These are phyloP conservation scores for Colletotrichum sp. DNA, from an alignment of 2,329 filamentous ascomycete genomes.

Conservation along the genomic window DNA sequence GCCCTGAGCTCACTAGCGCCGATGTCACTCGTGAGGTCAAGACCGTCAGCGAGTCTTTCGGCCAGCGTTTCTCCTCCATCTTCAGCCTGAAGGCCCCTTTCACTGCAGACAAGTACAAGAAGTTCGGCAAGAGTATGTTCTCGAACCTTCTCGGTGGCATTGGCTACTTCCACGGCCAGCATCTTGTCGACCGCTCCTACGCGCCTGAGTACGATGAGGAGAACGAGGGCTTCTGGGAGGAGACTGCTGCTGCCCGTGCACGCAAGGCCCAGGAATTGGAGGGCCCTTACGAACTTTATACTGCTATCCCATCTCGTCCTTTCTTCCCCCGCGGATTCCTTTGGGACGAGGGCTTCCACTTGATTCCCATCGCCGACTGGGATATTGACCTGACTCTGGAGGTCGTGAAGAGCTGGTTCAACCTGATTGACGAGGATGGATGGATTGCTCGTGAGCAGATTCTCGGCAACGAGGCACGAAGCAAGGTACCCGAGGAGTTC, in stretches of 20 bases:
- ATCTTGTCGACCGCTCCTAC: constrained; percentile 88
- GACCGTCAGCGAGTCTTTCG: constrained; percentile 70
- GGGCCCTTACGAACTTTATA: constrained; percentile 88
- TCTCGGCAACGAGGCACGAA: constrained; percentile 86
- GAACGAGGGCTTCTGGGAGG: constrained; percentile 94
- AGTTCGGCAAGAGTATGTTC: constrained; percentile 88
- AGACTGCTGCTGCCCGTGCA: constrained; percentile 79
- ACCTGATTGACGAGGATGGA: constrained; percentile 92
- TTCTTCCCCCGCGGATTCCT: constrained; percentile 97
- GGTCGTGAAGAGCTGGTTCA: constrained; percentile 95
- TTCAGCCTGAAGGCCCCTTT: constrained; percentile 82
- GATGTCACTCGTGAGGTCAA: constrained; percentile 75
- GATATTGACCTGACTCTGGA: constrained; percentile 87
- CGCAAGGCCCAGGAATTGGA: constrained; percentile 73
- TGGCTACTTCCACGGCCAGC: constrained; percentile 91
- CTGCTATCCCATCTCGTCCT: constrained; percentile 87
- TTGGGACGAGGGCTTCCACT: constrained; percentile 98
- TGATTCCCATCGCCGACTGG: constrained; percentile 91
- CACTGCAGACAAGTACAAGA: constrained; percentile 71
- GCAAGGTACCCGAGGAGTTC: constrained; percentile 93
- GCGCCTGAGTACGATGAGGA: constrained; percentile 95
- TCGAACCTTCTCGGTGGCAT: constrained; percentile 94
- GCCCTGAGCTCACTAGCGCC: constrained; percentile 58
- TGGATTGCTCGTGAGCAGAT: constrained; percentile 99
- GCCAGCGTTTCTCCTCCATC: constrained; percentile 73